Evolutionary conservation across 148 eudicot species (phyloP).

Genomic region (Pharnaceum exiguum): DNA sequence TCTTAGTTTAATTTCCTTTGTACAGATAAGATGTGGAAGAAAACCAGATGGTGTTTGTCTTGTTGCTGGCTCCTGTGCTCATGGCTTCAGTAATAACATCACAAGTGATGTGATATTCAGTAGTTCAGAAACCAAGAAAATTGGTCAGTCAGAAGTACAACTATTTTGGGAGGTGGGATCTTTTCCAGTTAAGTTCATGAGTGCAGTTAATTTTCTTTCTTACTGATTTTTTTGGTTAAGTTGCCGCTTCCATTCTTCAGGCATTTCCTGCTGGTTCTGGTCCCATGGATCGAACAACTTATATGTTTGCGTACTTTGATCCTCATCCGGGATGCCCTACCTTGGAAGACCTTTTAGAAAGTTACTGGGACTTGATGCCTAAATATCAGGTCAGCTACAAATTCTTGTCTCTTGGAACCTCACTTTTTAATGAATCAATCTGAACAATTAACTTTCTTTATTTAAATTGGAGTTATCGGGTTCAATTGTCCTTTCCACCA

Average conservation of each 20-base stretch:
- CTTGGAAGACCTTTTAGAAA: constrained; percentile 85
- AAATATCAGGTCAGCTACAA: constrained; percentile 63
- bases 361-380: constrained; percentile 96
- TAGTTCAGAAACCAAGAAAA: constrained; percentile 50
- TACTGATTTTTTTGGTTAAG: background rate
- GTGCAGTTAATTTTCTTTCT: background rate
- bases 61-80: constrained; percentile 95
- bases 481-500: no score
- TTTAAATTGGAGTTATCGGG: no score
- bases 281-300: constrained; percentile 79
- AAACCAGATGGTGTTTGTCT: constrained; percentile 97
- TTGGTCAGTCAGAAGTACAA: constrained; percentile 71
- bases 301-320: constrained; percentile 92
- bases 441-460: no score
- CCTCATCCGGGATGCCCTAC: constrained; percentile 81
- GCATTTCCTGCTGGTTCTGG: constrained; percentile 99
- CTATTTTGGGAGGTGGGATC: constrained; percentile 91
- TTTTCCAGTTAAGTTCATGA: background rate
- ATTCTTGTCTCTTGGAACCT: background rate
- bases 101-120: constrained; percentile 86
- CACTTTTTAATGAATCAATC: no score
- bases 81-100: constrained; percentile 58
- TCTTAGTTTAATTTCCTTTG: constrained; percentile 1
- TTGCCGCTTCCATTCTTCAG: constrained; percentile 32
- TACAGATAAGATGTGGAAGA: constrained; percentile 70